Evolutionary conservation across 2,329 filamentous ascomycete species (phyloP), one percentile per base, ranked within the genome.

Genomic region (Peltaster fructicola): DNA sequence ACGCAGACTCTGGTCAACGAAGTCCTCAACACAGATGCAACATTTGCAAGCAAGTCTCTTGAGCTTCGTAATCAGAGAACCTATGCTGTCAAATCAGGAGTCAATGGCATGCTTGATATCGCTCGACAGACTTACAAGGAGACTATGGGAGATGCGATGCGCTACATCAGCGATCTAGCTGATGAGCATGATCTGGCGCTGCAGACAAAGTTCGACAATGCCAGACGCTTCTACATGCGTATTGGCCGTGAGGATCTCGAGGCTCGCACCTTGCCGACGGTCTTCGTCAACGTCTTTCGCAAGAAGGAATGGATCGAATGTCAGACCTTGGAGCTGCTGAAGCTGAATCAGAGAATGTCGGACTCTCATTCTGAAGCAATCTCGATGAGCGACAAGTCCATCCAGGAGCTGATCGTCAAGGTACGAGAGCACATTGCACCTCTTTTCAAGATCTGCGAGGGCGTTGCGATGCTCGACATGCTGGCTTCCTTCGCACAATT

Each of bases 81-180:
- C 1, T 93, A 90, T 53, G 85, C 85, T 12, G 74, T 95, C 15
- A 88, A 76, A 65, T 70, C 80, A 22, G 79, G 80, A 1, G 70
- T 88, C 20, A 82, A 80, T 38, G 79, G 79, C 3, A 65, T 93
- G 29, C 65, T 95, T 4, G 85, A 93, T 50, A 77, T 93, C 17
- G 79, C 81, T 16, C 68, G 84, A 4, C 75, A 82, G 40, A 81
- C 80, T 0, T 93, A 88, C 52, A 90, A 88, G 39, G 85, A 95
- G 46, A 70, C 76, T 2, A 88, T 73, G 4, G 67, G 75, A 23
- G 80, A 92, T 47, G 68, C 80, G 4, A 65, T 75, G 36, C 61
- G 74, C 25, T 68, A 85, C 44, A 61, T 85, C 3, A 61, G 67
- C 12, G 62, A 69, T 9, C 50, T 93, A 7, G 67, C 67, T 43